phyloP scores from a whole-genome alignment of 768 basidiomycete species.

The Rhodotorula babjevae region DNA sequence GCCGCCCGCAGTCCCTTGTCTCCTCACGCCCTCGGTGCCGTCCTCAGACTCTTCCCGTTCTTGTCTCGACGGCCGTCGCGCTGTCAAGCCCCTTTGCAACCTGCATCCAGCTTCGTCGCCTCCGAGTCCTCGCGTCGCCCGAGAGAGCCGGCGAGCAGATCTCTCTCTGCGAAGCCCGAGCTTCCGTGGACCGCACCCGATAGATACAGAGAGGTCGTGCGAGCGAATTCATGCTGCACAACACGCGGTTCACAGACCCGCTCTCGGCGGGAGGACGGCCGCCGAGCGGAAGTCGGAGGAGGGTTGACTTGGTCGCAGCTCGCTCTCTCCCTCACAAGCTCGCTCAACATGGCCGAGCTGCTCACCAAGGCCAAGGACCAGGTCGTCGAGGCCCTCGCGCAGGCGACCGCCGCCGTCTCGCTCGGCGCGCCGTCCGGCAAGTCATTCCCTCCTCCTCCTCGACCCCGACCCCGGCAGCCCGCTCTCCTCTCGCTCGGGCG shows the following conservation, averaged over 20 bases:
- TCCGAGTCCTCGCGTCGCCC: too few species aligned
- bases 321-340: neutral
- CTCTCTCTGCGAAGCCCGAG: too few species aligned
- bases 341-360: slow-evolving; percentile 28
- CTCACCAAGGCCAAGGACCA: slow-evolving; percentile 36
- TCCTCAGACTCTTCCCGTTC: neutral
- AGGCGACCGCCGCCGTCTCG: slow-evolving; percentile 39
- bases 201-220: too few species aligned
- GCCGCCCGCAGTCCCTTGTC: neutral
- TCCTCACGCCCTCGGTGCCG: neutral
- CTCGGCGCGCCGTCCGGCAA: slow-evolving; percentile 12
- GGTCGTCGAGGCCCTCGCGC: slow-evolving; percentile 37
- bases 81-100: neutral
- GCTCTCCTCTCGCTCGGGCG: neutral
- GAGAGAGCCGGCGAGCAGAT: too few species aligned
- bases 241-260: too few species aligned
- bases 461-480: neutral
- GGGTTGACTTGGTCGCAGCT: neutral
- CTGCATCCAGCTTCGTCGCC: neutral
- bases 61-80: too few species aligned
- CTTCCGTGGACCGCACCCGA: too few species aligned
- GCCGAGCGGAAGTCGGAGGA: too few species aligned
- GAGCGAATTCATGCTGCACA: too few species aligned
- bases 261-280: too few species aligned
- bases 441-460: neutral